Evolutionary conservation across 2,329 filamentous ascomycete species (phyloP).

Genomic region (Fusarium sp.): DNA sequence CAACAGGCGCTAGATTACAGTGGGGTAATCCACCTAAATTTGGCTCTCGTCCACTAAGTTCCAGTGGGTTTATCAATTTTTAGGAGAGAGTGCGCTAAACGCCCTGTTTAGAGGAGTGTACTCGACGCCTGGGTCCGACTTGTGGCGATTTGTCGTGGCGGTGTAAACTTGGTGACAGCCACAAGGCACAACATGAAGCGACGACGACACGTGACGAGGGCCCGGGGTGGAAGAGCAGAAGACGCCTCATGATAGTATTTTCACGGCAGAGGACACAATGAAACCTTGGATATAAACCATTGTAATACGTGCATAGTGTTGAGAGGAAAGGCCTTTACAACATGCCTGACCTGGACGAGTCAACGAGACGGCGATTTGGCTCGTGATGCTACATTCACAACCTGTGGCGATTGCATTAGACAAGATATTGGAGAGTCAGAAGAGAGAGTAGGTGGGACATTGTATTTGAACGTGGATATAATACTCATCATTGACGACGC

Average conservation of each 20-base stretch:
- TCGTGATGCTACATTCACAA: not conserved
- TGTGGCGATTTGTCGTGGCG: not conserved
- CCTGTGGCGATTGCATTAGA: too few relatives aligned
- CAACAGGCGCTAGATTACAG: not conserved
- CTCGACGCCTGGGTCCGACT: rapidly evolving
- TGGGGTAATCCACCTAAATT: not conserved
- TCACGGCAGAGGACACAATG: not conserved
- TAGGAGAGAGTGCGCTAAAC: not conserved
- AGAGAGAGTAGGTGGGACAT: too few relatives aligned
- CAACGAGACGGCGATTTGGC: not conserved
- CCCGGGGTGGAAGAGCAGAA: not conserved
- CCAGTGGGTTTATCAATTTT: not conserved
- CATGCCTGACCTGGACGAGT: not conserved
- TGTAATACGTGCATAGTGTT: not conserved
- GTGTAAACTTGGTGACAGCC: not conserved
- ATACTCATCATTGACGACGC: not conserved
- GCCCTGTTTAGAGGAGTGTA: not conserved
- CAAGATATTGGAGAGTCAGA: too few relatives aligned
- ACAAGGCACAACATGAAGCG: not conserved
- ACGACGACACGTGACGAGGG: not conserved
- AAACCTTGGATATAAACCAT: too few relatives aligned
- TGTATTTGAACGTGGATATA: too few relatives aligned
- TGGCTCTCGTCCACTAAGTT: not conserved
- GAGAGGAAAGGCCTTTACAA: not conserved
- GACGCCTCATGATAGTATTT: not conserved